Conservation (phyloP, 192 early-diverging fungal genomes). For the Rhizophagus sp. region DNA sequence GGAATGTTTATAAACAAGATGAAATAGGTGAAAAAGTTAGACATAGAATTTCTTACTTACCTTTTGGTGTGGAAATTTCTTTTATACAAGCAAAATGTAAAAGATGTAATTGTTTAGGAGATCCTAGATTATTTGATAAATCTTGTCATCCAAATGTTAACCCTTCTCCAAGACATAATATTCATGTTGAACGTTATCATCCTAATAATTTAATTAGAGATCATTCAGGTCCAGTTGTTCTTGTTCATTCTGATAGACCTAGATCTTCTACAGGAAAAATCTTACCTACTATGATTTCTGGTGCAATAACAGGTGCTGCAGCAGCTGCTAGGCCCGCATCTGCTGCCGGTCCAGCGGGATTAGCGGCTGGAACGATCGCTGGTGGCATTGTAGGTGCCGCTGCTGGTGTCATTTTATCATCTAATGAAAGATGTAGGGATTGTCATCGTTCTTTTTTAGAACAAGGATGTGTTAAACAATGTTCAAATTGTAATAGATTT, state of each 20-base stretch:
- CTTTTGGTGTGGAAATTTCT: not conserved
- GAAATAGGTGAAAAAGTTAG: not conserved
- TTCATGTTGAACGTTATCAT: not conserved
- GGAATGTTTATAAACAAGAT: not conserved
- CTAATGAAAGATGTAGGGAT: not conserved
- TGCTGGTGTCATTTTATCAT: not conserved
- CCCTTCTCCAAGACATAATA: not conserved
- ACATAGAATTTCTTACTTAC: not conserved
- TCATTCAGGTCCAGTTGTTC: not conserved
- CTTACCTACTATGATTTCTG: not conserved
- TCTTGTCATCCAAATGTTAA: not conserved
- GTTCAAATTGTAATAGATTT: not conserved
- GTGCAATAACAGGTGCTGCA: not conserved
- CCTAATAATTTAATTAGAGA: not conserved
- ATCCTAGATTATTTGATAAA: constrained; percentile 3
- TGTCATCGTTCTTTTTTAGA: not conserved
- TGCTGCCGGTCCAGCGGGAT: not conserved
- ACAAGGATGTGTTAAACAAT: not conserved
- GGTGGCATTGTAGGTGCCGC: not conserved
- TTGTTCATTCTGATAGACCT: constrained; percentile 1
- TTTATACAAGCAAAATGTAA: not conserved
- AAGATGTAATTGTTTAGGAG: not conserved
- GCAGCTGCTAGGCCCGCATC: not conserved
- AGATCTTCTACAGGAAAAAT: not conserved
- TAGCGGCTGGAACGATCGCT: not conserved